Conservation (phyloP, 2,329 filamentous ascomycete species). For the Claviceps citrina region DNA sequence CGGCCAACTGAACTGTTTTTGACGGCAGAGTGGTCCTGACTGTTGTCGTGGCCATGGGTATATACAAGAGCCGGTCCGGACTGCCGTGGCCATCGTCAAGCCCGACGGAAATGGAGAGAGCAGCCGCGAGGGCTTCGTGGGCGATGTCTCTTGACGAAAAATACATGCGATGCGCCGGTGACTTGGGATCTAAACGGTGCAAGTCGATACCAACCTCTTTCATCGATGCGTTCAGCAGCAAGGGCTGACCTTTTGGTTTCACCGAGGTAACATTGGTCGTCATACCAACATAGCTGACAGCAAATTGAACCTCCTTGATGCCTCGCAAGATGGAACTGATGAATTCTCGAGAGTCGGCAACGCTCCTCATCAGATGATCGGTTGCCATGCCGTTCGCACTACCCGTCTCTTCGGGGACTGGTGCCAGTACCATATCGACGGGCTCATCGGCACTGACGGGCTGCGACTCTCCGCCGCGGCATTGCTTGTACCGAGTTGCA, state of each 20-base stretch:
- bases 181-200: constrained; percentile 78
- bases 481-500: constrained; percentile 37
- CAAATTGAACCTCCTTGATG: constrained; percentile 92
- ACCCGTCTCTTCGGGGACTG: constrained; percentile 55
- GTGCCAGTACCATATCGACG: constrained; percentile 50
- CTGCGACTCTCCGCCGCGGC: constrained; percentile 21
- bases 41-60: constrained; percentile 94
- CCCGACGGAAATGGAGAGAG: constrained; percentile 80
- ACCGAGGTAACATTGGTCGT: constrained; percentile 63
- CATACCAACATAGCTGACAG: constrained; percentile 76
- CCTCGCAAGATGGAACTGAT: constrained; percentile 77
- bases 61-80: constrained; percentile 75
- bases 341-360: constrained; percentile 88
- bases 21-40: constrained; percentile 88
- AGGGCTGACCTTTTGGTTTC: constrained; percentile 49
- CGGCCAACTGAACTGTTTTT: constrained; percentile 72
- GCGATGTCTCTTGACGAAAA: constrained; percentile 86
- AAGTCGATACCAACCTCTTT: constrained; percentile 93
- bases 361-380: constrained; percentile 60
- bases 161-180: constrained; percentile 94
- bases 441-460: constrained; percentile 25
- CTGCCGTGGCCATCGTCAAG: constrained; percentile 80
- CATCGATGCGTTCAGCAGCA: constrained; percentile 78
- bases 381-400: constrained; percentile 49
- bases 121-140: constrained; percentile 83